phyloP scores from a whole-genome alignment of 2,329 filamentous ascomycete genomes.

The Neofusicoccum cordaticola region DNA sequence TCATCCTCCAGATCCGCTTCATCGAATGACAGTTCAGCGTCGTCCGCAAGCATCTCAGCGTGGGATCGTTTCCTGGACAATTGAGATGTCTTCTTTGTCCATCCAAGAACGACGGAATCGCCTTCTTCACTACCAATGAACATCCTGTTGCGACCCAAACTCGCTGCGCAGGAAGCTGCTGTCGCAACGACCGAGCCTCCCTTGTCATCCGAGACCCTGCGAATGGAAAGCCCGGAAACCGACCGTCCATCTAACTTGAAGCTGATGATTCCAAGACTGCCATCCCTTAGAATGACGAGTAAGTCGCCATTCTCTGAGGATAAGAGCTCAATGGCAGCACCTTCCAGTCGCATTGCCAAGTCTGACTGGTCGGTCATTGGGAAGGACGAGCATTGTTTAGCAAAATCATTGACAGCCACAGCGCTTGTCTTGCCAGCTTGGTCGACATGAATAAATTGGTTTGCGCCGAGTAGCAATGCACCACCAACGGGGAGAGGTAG shows the following conservation, averaged over 20 bases:
- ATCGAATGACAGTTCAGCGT: conserved; percentile 45
- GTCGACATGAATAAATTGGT: conserved; percentile 92
- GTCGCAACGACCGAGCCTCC: conserved; percentile 63
- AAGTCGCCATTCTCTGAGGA: conserved; percentile 77
- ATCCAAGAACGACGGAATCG: conserved; percentile 79
- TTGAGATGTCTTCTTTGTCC: conserved; percentile 65
- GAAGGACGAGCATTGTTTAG: conserved; percentile 78
- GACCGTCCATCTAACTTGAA: conserved; percentile 89
- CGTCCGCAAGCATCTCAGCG: conserved; percentile 56
- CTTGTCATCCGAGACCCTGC: conserved; percentile 59
- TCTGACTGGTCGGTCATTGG: conserved; percentile 82
- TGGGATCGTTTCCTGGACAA: conserved; percentile 63
- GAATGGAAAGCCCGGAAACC: conserved; percentile 80
- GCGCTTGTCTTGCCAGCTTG: conserved; percentile 93
- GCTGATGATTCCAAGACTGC: conserved; percentile 69
- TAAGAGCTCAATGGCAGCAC: conserved; percentile 72
- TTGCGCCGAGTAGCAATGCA: conserved; percentile 78
- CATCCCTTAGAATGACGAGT: conserved; percentile 75
- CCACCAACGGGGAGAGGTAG: conserved; percentile 85
- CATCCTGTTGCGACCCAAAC: conserved; percentile 64
- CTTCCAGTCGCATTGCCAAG: conserved; percentile 75
- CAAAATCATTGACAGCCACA: conserved; percentile 88
- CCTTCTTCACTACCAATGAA: conserved; percentile 84
- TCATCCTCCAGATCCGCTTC: conserved; percentile 59
- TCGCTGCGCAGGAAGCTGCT: conserved; percentile 66